Percentiles rank a stretch among this genome's conserved stretches.
These are phyloP conservation scores for Knufia fluminis DNA, from an alignment of 2,329 filamentous ascomycete species.

Conservation along the genomic window DNA sequence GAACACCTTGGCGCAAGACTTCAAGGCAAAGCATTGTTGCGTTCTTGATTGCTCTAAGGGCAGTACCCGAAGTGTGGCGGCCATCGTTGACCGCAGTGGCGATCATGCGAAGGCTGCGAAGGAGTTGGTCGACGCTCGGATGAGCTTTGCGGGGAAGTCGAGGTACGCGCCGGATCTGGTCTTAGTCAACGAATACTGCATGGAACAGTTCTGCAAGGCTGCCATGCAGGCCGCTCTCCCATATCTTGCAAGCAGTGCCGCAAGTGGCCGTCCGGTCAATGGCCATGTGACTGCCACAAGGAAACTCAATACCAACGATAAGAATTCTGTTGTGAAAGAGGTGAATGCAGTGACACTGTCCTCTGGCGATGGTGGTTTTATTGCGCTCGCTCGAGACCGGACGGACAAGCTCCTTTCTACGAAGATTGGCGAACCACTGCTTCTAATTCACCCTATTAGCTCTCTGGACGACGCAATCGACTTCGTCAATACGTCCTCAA, in stretches of 20 bases:
- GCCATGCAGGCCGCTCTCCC: constrained; percentile 28
- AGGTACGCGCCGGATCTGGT: constrained; percentile 55
- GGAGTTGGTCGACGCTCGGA: constrained; percentile 45
- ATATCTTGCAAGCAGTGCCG: neutral
- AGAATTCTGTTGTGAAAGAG: constrained; percentile 1
- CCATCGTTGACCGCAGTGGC: constrained; percentile 53
- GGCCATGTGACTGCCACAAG: neutral
- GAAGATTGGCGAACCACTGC: constrained; percentile 36
- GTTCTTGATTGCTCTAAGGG: constrained; percentile 23
- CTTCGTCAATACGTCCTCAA: constrained; percentile 29
- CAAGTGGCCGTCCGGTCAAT: neutral
- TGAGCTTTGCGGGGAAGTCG: constrained; percentile 47
- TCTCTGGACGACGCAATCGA: constrained; percentile 49
- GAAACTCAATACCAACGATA: neutral
- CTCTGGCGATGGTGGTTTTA: constrained; percentile 25
- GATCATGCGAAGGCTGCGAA: constrained; percentile 46
- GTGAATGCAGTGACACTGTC: constrained; percentile 17
- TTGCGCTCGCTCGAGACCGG: constrained; percentile 26
- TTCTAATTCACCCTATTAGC: constrained; percentile 39
- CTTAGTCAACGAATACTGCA: constrained; percentile 55
- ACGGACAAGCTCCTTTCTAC: constrained; percentile 24
- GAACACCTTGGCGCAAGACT: constrained; percentile 23
- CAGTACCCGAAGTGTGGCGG: constrained; percentile 32
- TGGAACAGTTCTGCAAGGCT: constrained; percentile 46
- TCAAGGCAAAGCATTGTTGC: constrained; percentile 12